Base-by-base conservation (phyloP, 2,329 filamentous ascomycete species). In the Aspergillus neoniger region DNA sequence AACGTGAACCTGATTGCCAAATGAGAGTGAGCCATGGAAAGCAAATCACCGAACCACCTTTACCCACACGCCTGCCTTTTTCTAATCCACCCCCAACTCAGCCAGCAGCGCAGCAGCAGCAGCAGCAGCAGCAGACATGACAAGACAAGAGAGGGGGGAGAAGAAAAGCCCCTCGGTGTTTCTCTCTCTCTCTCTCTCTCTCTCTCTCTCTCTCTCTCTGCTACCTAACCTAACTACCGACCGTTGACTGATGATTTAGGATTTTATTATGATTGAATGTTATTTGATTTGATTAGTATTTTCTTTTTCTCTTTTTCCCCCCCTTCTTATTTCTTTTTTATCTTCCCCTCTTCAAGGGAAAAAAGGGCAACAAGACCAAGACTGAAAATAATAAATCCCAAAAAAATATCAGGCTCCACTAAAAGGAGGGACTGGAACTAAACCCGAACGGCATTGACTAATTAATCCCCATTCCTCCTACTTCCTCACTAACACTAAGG, bases 401-500 rank as follows among this genome's bases (percentile, higher is more conserved):
- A 23, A 14, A 23, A 44, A 44, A 44, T 44, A 44, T 23, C 55
- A 60, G 36, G 38, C 38, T 36, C 38, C 39, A 44, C 43, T 32
- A 36, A 36, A 36, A 36, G 50, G 38, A 28, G 14, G 12, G 21
- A 50, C 39, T 47, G 28, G 43, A 43, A 47, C 41, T 38, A 55
- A 55, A 55, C 28, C 25, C 53, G 19, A 55, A 28, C 39, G 39
- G 39, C 44, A 28, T 28, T 19, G 41, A 32, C 25, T 55, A 55
- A 55, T 47, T 55, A 36, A 55, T 47, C 30, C 43, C 36, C 47
- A 54, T 57, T 59, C 47, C 55, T 50, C 30, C 41, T 57, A 61
- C 32, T 28, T 28, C 25, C 25, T 55, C 61, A 56, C 49, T 59
- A 53, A 57, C 53, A 52, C 58, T 49, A 59, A 57, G 25, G 25